Evolutionary conservation across 176 grass and related monocot species (phyloP).

Genomic region (Tillandsia fasciculata): DNA sequence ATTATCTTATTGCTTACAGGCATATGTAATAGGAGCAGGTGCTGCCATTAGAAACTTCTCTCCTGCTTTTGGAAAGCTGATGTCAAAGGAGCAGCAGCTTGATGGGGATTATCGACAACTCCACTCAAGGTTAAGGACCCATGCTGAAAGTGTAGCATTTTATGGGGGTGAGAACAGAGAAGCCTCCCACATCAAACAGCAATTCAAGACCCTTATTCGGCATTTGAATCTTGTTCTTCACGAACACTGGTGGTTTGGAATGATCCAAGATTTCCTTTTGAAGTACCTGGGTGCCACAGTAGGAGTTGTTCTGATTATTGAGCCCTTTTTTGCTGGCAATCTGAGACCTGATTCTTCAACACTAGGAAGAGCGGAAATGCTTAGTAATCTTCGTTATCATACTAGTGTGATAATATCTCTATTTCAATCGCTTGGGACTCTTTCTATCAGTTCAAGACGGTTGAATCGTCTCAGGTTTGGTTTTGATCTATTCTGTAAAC

Average conservation of each 20-base stretch:
- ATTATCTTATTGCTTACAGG: conserved; percentile 45
- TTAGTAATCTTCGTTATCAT: conserved; percentile 97
- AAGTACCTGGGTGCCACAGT: conserved; percentile 98
- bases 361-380: conserved; percentile 92
- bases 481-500: conserved; percentile 10
- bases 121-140: conserved; percentile 87
- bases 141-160: conserved; percentile 98
- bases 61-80: conserved; percentile 90
- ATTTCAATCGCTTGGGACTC: conserved; percentile 86
- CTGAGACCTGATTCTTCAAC: conserved; percentile 93
- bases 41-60: conserved; percentile 85
- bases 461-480: conserved; percentile 89
- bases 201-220: conserved; percentile 62
- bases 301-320: conserved; percentile 90
- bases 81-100: conserved; percentile 86
- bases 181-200: conserved; percentile 71
- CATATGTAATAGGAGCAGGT: conserved; percentile 85
- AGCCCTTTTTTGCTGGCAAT: conserved; percentile 90
- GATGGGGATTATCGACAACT: conserved; percentile 98
- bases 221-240: conserved; percentile 83
- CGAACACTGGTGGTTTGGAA: conserved; percentile 99
- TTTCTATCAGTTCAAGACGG: conserved; percentile 84
- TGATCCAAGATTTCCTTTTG: conserved; percentile 98
- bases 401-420: conserved; percentile 96
- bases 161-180: conserved; percentile 93